Evolutionary conservation across 176 grass and related monocot species (phyloP).

Genomic region (Aegilops sharonensis): DNA sequence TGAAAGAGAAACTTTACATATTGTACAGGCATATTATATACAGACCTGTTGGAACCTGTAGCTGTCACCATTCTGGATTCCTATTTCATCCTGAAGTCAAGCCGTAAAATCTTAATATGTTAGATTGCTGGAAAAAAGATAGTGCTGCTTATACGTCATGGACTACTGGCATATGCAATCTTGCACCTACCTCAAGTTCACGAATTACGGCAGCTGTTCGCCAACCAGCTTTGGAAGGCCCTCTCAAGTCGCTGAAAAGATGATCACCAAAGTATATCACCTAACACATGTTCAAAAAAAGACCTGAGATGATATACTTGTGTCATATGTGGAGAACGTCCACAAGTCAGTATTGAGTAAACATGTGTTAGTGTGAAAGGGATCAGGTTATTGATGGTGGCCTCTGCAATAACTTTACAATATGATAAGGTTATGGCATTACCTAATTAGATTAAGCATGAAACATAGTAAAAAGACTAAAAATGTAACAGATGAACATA

Average conservation of each 20-base stretch:
- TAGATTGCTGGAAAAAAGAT: not conserved
- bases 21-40: constrained; percentile 12
- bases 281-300: constrained; percentile 41
- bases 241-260: constrained; percentile 95
- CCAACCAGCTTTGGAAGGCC: constrained; percentile 97
- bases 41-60: constrained; percentile 83
- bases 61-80: constrained; percentile 74
- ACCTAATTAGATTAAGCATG: constrained; percentile 23
- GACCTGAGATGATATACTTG: constrained; percentile 18
- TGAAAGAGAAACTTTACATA: constrained; percentile 17
- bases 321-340: not conserved
- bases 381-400: not conserved
- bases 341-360: not conserved
- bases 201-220: constrained; percentile 94
- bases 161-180: not conserved
- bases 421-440: constrained; percentile 2
- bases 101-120: constrained; percentile 3
- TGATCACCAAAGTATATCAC: constrained; percentile 99
- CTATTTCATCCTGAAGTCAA: constrained; percentile 84
- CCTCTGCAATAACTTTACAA: constrained; percentile 5
- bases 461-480: constrained; percentile 6
- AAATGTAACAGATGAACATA: constrained; percentile 14
- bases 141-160: constrained; percentile 15
- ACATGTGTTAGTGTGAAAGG: constrained; percentile 17
- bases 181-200: constrained; percentile 75